Evolutionary conservation across 1,284 basidiomycete species (phyloP).

Genomic region (Pseudozyma hubeiensis): DNA sequence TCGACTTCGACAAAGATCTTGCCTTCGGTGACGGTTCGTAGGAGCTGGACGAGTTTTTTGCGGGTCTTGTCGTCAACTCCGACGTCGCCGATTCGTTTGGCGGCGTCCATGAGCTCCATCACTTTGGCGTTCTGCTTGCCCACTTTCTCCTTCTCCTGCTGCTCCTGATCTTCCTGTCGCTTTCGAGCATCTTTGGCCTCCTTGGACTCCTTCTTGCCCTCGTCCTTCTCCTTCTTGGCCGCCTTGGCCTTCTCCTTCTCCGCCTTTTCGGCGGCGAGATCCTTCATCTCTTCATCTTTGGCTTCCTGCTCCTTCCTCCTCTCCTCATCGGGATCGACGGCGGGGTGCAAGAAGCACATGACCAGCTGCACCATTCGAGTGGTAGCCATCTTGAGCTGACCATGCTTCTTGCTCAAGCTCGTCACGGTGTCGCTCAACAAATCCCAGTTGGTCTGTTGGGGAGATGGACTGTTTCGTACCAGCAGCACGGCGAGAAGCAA

Average conservation of each 20-base stretch:
- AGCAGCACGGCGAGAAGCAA: slow-evolving; percentile 76
- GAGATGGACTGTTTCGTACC: slow-evolving; percentile 53
- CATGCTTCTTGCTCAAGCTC: slow-evolving; percentile 87
- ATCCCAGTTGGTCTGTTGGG: slow-evolving; percentile 50
- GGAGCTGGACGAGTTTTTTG: slow-evolving; percentile 74
- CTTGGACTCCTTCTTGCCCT: slow-evolving; percentile 43
- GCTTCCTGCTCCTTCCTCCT: slow-evolving; percentile 58
- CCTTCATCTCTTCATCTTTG: slow-evolving; percentile 49
- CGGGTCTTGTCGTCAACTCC: slow-evolving; percentile 50
- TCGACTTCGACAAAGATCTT: slow-evolving; percentile 99
- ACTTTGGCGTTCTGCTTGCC: slow-evolving; percentile 61
- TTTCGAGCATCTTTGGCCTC: slow-evolving; percentile 38
- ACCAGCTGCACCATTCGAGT: slow-evolving; percentile 80
- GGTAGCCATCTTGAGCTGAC: slow-evolving; percentile 90
- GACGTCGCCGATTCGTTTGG: slow-evolving; percentile 52
- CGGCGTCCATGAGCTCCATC: slow-evolving; percentile 56
- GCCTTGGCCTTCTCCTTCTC: slow-evolving; percentile 41
- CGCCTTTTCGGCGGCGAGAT: slow-evolving; percentile 36
- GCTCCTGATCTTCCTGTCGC: slow-evolving; percentile 39
- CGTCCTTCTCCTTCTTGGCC: slow-evolving; percentile 38
- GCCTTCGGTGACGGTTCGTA: slow-evolving; percentile 92
- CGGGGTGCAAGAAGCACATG: slow-evolving; percentile 60
- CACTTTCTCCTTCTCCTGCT: slow-evolving; percentile 52
- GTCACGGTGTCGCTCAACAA: slow-evolving; percentile 58
- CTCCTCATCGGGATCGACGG: slow-evolving; percentile 73